Evolutionary conservation across 495 filamentous ascomycete genomes (phyloP).

Genomic region (Oleoguttula mirabilis): DNA sequence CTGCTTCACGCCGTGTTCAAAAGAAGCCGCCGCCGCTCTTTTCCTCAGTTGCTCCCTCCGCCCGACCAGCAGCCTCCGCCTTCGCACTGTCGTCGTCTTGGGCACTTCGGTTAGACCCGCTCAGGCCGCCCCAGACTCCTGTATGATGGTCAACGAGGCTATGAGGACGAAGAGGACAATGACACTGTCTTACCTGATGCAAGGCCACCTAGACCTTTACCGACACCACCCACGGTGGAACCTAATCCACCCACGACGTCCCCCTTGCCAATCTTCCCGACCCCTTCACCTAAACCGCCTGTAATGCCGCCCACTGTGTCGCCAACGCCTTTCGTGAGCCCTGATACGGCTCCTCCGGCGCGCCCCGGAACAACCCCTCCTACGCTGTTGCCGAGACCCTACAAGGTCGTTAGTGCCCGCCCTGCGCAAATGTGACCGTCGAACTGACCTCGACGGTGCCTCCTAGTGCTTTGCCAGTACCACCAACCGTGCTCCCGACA

Average conservation of each 20-base stretch:
- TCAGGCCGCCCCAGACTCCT: slow-evolving; percentile 21
- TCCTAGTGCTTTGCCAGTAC: slow-evolving; percentile 5
- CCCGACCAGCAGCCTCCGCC: slow-evolving; percentile 3
- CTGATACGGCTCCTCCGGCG: slow-evolving; percentile 13
- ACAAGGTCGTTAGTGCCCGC: neutral
- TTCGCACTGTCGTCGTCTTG: slow-evolving; percentile 9
- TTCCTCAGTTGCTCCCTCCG: neutral
- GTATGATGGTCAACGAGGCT: too few relatives aligned
- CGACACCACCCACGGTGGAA: slow-evolving; percentile 16
- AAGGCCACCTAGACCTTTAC: slow-evolving; percentile 17
- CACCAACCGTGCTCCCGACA: slow-evolving; percentile 2
- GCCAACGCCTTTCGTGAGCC: slow-evolving; percentile 19
- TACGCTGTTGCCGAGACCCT: slow-evolving; percentile 17
- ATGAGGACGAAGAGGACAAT: too few relatives aligned
- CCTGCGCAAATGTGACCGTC: neutral
- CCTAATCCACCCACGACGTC: slow-evolving; percentile 18
- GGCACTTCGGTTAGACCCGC: slow-evolving; percentile 9
- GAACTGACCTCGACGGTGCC: slow-evolving; percentile 7
- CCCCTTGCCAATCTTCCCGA: slow-evolving; percentile 20
- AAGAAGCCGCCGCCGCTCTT: neutral
- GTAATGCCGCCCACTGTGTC: slow-evolving; percentile 14
- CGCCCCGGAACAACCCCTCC: slow-evolving; percentile 12
- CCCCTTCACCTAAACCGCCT: slow-evolving; percentile 14
- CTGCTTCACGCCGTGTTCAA: too few relatives aligned
- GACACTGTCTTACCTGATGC: slow-evolving; percentile 2